A percentile compares a stretch with the other conserved stretches of the same genome.
Conservation (phyloP, 208 protist species). For the Leptomonas pyrrhocoris region DNA sequence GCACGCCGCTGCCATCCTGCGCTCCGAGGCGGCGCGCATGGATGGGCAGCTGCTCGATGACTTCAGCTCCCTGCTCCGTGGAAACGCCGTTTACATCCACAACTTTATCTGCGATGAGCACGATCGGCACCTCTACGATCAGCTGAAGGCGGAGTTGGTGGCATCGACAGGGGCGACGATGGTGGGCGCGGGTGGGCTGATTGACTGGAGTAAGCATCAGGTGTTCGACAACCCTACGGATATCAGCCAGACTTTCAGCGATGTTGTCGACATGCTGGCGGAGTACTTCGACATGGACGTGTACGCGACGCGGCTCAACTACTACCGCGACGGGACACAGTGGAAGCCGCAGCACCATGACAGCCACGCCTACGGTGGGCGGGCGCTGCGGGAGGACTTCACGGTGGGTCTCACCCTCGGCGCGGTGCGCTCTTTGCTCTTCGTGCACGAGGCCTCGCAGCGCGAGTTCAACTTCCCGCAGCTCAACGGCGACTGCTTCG, state of each 20-base stretch:
- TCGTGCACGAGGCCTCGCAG: constrained; percentile 86
- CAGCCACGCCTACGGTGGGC: constrained; percentile 90
- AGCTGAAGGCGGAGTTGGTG: constrained; percentile 75
- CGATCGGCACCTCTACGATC: constrained; percentile 68
- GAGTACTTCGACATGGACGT: constrained; percentile 92
- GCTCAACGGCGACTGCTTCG: constrained; percentile 92
- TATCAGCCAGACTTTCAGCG: constrained; percentile 85
- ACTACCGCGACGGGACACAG: constrained; percentile 89
- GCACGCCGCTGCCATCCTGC: constrained; percentile 67
- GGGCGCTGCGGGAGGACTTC: constrained; percentile 85
- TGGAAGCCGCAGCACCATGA: constrained; percentile 96
- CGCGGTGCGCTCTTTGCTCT: constrained; percentile 79
- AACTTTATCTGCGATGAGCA: constrained; percentile 71
- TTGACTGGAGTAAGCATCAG: constrained; percentile 93
- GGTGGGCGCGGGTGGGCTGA: constrained; percentile 61
- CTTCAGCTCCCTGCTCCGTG: constrained; percentile 65
- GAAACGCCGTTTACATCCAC: constrained; percentile 88
- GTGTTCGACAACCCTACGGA: constrained; percentile 90
- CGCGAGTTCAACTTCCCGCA: constrained; percentile 92
- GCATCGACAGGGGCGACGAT: constrained; percentile 64
- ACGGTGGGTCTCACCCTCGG: constrained; percentile 92
- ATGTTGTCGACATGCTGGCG: constrained; percentile 82
- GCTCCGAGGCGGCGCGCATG: constrained; percentile 68
- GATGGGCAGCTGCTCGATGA: constrained; percentile 80
- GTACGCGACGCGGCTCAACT: constrained; percentile 92